These are phyloP conservation scores for Verticillium klebahnii DNA, from an alignment of 2,329 filamentous ascomycete species.

Conservation along the genomic window DNA sequence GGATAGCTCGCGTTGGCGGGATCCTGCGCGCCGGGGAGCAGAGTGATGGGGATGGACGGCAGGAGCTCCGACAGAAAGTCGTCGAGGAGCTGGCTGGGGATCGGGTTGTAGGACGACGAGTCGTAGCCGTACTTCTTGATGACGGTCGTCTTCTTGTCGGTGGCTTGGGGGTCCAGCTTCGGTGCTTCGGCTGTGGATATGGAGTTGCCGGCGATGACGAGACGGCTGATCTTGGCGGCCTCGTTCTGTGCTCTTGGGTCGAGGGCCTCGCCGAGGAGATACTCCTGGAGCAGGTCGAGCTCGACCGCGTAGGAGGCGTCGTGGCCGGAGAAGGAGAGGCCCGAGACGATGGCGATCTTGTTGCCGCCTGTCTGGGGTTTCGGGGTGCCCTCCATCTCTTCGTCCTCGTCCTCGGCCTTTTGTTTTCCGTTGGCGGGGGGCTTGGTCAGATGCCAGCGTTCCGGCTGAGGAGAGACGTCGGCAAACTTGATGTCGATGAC, in stretches of 20 bases:
- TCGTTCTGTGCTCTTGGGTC: slow-evolving; percentile 54
- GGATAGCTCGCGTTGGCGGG: slow-evolving; percentile 87
- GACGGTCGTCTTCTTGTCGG: slow-evolving; percentile 37
- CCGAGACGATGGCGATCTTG: slow-evolving; percentile 81
- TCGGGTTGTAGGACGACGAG: slow-evolving; percentile 77
- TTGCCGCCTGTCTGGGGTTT: slow-evolving; percentile 29
- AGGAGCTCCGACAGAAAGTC: slow-evolving; percentile 75
- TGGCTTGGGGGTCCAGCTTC: slow-evolving; percentile 30
- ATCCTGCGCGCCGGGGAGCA: slow-evolving; percentile 79
- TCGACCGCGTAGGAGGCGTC: slow-evolving; percentile 68
- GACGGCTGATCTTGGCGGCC: slow-evolving; percentile 67
- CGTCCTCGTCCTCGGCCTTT: slow-evolving; percentile 37
- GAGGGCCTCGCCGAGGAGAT: slow-evolving; percentile 76
- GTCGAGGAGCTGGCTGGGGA: slow-evolving; percentile 80
- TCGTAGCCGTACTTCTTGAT: slow-evolving; percentile 94
- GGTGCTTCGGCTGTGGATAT: slow-evolving; percentile 60
- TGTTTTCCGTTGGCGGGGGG: slow-evolving; percentile 25
- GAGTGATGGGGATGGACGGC: slow-evolving; percentile 80
- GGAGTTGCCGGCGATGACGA: slow-evolving; percentile 91
- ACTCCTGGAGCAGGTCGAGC: slow-evolving; percentile 77
- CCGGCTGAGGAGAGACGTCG: slow-evolving; percentile 76
- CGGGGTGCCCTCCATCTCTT: slow-evolving; percentile 51
- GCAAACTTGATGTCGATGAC: slow-evolving; percentile 86
- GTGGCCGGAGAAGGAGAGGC: slow-evolving; percentile 74
- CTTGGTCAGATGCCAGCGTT: slow-evolving; percentile 69